A percentile compares a stretch with the other conserved stretches of the same genome.
Evolutionary conservation across 768 basidiomycete genomes (phyloP).

Genomic region (Cytidiella melzeri): DNA sequence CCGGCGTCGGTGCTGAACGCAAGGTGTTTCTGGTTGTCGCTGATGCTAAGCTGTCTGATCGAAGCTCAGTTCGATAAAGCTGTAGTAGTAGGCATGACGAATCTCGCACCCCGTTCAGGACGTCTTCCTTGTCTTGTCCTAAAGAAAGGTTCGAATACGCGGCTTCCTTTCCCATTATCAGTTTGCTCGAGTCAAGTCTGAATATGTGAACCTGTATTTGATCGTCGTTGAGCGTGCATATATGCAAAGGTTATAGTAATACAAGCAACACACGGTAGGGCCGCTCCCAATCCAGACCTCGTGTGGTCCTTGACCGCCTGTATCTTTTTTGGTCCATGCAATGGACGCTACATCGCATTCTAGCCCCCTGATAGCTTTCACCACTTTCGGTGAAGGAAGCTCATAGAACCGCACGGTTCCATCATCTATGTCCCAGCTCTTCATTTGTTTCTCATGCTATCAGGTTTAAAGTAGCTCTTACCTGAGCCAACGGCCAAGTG

Average conservation of each 20-base stretch:
- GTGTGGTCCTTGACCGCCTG: constrained; percentile 33
- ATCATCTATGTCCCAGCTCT: constrained; percentile 41
- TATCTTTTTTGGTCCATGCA: constrained; percentile 32
- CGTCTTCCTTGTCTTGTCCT: constrained; percentile 48
- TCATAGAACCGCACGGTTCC: constrained; percentile 65
- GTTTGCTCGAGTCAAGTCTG: constrained; percentile 39
- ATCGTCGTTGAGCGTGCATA: background rate
- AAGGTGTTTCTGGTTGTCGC: constrained; percentile 42
- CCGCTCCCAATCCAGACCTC: constrained; percentile 67
- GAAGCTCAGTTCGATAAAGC: background rate
- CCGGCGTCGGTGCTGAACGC: constrained; percentile 73
- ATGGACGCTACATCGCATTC: constrained; percentile 60
- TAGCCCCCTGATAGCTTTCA: constrained; percentile 56
- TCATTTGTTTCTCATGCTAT: too few relatives aligned
- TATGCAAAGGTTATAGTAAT: too few relatives aligned
- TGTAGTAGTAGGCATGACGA: too few relatives aligned
- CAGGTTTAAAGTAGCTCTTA: constrained; percentile 24
- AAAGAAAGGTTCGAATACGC: constrained; percentile 35
- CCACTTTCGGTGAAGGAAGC: constrained; percentile 50
- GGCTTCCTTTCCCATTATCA: constrained; percentile 50
- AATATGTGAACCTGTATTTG: constrained; percentile 31
- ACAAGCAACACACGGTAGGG: constrained; percentile 33
- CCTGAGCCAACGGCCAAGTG: constrained; percentile 61
- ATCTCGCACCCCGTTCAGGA: constrained; percentile 69
- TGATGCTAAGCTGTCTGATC: constrained; percentile 57